These are phyloP conservation scores for Saussurea involucrata DNA, from an alignment of 129 eudicot genomes.

Conservation along the genomic window DNA sequence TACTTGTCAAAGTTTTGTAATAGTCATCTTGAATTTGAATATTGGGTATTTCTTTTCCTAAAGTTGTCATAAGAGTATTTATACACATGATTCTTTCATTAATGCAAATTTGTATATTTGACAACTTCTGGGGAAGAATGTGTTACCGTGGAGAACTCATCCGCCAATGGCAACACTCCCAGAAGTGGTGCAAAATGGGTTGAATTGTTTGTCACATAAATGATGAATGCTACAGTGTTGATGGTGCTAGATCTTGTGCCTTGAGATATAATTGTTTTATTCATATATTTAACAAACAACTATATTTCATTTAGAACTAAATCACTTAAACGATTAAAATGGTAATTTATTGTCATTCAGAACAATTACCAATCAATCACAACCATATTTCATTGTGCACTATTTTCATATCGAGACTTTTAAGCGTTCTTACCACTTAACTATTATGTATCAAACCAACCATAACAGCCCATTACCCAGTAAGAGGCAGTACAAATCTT, in stretches of 20 bases:
- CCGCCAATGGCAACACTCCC: constrained; percentile 38
- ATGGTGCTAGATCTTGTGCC: constrained; percentile 86
- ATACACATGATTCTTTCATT: neutral
- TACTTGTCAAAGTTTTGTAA: neutral
- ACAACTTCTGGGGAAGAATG: constrained; percentile 28
- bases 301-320: too few species aligned
- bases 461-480: too few species aligned
- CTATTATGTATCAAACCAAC: too few species aligned
- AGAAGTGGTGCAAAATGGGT: constrained; percentile 80
- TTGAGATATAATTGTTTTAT: too few species aligned
- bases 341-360: too few species aligned
- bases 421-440: too few species aligned
- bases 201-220: constrained; percentile 72
- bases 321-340: too few species aligned
- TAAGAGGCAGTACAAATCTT: too few species aligned
- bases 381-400: too few species aligned
- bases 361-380: too few species aligned
- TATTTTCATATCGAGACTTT: too few species aligned
- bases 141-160: constrained; percentile 29
- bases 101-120: constrained; percentile 27
- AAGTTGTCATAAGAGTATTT: neutral
- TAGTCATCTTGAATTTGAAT: neutral
- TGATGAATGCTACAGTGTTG: constrained; percentile 68
- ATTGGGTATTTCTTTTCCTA: neutral
- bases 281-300: too few species aligned